Conservation (phyloP, 768 basidiomycete genomes). For the Collybia sordida region DNA sequence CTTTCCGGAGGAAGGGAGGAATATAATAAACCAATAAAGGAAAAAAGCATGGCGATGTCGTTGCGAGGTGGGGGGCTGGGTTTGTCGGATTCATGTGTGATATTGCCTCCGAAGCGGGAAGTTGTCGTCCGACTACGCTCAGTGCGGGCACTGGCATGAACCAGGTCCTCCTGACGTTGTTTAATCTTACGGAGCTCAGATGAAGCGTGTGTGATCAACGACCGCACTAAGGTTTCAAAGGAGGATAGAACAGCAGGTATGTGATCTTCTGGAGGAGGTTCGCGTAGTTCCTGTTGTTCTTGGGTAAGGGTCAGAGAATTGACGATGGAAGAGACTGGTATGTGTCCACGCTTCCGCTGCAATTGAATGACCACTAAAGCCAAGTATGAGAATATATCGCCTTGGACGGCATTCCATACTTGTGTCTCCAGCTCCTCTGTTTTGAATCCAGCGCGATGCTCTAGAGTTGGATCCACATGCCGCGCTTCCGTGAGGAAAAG, state of each 20-base stretch:
- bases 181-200: constrained; percentile 85
- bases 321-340: constrained; percentile 33
- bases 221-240: constrained; percentile 72
- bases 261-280: constrained; percentile 51
- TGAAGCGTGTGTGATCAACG: constrained; percentile 72
- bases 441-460: constrained; percentile 62
- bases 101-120: constrained; percentile 40
- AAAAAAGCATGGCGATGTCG: constrained; percentile 83
- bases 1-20: constrained; percentile 69
- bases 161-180: constrained; percentile 84
- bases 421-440: constrained; percentile 81
- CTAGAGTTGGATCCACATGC: constrained; percentile 64
- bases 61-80: constrained; percentile 56
- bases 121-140: constrained; percentile 59
- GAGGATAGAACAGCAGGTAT: constrained; percentile 52
- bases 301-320: constrained; percentile 29
- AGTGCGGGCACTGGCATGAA: constrained; percentile 64
- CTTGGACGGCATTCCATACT: constrained; percentile 82
- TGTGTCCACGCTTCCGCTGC: constrained; percentile 39
- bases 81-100: constrained; percentile 40
- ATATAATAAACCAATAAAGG: constrained; percentile 82
- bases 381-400: constrained; percentile 77
- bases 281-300: constrained; percentile 46
- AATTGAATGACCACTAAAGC: constrained; percentile 58
- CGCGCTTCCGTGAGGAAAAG: constrained; percentile 79